Conservation (phyloP, 345 rosid genomes). For the Mercurialis annua region DNA sequence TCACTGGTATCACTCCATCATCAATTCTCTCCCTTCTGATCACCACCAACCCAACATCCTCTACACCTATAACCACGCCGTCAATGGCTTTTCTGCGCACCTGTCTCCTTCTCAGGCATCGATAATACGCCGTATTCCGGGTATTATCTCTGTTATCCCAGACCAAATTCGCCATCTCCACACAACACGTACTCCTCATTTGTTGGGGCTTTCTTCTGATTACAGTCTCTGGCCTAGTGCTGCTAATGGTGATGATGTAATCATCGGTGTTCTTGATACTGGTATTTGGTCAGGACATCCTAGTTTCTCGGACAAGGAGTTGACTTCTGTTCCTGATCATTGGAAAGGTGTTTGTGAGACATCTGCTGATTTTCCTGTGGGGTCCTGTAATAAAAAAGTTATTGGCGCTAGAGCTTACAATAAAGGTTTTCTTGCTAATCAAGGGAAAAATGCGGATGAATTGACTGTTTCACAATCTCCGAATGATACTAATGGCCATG, state of each 20-base stretch:
- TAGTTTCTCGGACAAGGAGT: slow-evolving; percentile 52
- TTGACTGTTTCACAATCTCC: slow-evolving; percentile 56
- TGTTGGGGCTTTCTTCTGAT: slow-evolving; percentile 59
- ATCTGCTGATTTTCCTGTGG: slow-evolving; percentile 55
- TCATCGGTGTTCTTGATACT: slow-evolving; percentile 79
- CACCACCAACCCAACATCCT: slow-evolving; percentile 45
- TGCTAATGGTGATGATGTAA: slow-evolving; percentile 60
- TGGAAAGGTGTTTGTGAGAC: slow-evolving; percentile 76
- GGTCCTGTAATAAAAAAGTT: slow-evolving; percentile 65
- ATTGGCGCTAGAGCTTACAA: slow-evolving; percentile 77
- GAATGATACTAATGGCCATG: slow-evolving; percentile 85
- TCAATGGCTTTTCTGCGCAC: slow-evolving; percentile 74
- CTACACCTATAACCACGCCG: slow-evolving; percentile 61
- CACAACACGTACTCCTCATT: slow-evolving; percentile 74
- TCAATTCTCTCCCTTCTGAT: slow-evolving; percentile 52
- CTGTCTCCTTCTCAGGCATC: slow-evolving; percentile 51
- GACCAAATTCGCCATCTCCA: slow-evolving; percentile 71
- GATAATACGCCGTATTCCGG: slow-evolving; percentile 39
- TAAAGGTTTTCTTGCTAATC: slow-evolving; percentile 50
- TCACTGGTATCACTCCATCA: slow-evolving; percentile 65
- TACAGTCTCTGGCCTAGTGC: slow-evolving; percentile 70
- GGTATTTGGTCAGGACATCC: slow-evolving; percentile 82
- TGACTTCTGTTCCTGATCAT: slow-evolving; percentile 46
- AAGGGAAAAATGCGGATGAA: slow-evolving; percentile 34
- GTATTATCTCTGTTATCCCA: slow-evolving; percentile 59